Conservation (phyloP, 2,329 filamentous ascomycete species). For the Xylariaceae sp. region DNA sequence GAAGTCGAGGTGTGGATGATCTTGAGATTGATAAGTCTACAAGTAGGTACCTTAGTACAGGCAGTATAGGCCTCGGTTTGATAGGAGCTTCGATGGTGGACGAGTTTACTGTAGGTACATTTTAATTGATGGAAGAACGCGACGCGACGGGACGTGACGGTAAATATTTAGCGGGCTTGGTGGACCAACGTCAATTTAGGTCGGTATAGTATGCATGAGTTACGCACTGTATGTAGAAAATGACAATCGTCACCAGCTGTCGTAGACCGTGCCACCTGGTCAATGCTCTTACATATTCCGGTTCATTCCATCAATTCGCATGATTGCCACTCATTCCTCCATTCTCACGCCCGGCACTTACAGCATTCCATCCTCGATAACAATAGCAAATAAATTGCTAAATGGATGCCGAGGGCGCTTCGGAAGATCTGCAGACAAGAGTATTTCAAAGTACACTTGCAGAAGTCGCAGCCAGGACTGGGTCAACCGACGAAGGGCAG, state of each 20-base stretch:
- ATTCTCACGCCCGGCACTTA: not conserved
- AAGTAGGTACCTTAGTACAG: too few relatives aligned
- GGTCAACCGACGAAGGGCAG: slow-evolving; percentile 29
- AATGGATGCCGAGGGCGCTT: slow-evolving; percentile 30
- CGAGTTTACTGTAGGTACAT: too few relatives aligned
- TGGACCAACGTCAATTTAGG: too few relatives aligned
- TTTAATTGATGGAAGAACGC: too few relatives aligned
- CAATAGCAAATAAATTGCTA: slow-evolving; percentile 2
- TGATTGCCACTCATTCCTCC: not conserved
- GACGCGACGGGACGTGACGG: too few relatives aligned
- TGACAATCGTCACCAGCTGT: not conserved
- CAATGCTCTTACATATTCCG: not conserved
- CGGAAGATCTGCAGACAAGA: slow-evolving; percentile 37
- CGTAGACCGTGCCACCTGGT: not conserved
- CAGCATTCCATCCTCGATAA: not conserved
- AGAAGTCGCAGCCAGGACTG: slow-evolving; percentile 33
- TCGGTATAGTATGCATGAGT: too few relatives aligned
- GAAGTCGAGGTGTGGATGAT: too few relatives aligned
- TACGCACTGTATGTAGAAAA: not conserved
- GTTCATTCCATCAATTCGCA: not conserved
- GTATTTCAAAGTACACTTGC: slow-evolving; percentile 43
- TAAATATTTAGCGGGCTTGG: too few relatives aligned
- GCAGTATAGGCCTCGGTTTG: too few relatives aligned
- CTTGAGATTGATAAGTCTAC: too few relatives aligned
- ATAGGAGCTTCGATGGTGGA: too few relatives aligned